Evolutionary conservation across 257 asterid species (phyloP).

Genomic region (Solanum gandarillasii): DNA sequence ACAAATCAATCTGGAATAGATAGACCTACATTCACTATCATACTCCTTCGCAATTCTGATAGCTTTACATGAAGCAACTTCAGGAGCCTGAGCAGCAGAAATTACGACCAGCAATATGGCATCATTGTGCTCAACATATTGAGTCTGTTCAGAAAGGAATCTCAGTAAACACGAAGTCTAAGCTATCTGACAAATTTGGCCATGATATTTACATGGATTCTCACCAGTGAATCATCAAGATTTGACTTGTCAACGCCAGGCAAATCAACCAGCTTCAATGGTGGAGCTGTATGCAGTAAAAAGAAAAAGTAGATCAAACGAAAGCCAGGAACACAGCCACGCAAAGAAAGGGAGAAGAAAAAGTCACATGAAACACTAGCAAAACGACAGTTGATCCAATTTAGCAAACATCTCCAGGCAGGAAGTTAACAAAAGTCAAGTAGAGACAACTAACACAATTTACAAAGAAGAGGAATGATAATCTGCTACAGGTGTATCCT

Average conservation of each 20-base stretch:
- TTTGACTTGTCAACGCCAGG: constrained; percentile 94
- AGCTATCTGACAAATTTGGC: not conserved
- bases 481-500: not conserved
- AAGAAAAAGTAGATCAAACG: constrained; percentile 4
- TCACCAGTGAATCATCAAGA: constrained; percentile 90
- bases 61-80: constrained; percentile 89
- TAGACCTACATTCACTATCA: constrained; percentile 85
- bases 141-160: constrained; percentile 40
- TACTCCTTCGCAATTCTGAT: constrained; percentile 87
- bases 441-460: not conserved
- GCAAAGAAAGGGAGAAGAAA: not conserved
- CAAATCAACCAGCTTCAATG: constrained; percentile 87
- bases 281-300: constrained; percentile 58
- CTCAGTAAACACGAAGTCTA: not conserved
- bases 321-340: not conserved
- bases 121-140: constrained; percentile 82
- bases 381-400: not conserved
- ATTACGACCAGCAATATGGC: constrained; percentile 82
- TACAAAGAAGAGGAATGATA: not conserved
- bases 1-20: constrained; percentile 6
- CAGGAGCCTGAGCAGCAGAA: constrained; percentile 93
- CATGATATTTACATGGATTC: constrained; percentile 10
- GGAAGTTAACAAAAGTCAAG: not conserved
- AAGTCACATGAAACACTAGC: not conserved
- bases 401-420: not conserved